These are phyloP conservation scores for Aspergillus coremiiformis DNA, from an alignment of 495 filamentous ascomycete species.

Conservation along the genomic window DNA sequence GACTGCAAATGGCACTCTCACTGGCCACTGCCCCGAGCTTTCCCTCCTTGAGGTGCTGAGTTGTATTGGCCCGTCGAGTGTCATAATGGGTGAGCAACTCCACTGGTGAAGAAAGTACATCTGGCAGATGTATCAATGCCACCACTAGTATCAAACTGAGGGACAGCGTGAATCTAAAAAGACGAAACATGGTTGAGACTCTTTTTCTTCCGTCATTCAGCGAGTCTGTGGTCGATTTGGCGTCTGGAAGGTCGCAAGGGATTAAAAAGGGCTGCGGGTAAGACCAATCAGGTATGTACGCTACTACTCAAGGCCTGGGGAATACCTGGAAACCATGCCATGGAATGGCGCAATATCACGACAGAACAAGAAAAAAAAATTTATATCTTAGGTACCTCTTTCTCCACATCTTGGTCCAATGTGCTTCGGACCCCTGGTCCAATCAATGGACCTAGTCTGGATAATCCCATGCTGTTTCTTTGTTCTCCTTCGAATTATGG, in stretches of 20 bases:
- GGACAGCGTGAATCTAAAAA: constrained; percentile 14
- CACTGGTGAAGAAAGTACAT: constrained; percentile 18
- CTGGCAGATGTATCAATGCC: constrained; percentile 19
- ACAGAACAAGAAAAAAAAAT: neutral
- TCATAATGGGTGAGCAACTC: constrained; percentile 7
- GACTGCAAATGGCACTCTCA: constrained; percentile 67
- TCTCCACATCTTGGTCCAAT: constrained; percentile 29
- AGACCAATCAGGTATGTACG: constrained; percentile 4
- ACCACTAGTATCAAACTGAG: constrained; percentile 18
- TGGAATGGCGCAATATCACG: constrained; percentile 1
- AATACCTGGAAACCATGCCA: neutral
- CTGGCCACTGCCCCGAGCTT: constrained; percentile 69
- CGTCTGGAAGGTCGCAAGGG: neutral
- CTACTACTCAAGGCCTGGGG: too few relatives aligned
- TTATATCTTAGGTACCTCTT: constrained; percentile 27
- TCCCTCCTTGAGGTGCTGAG: constrained; percentile 20
- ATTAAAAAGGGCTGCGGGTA: constrained; percentile 2
- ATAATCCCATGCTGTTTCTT: neutral
- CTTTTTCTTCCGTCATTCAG: neutral
- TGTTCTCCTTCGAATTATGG: neutral
- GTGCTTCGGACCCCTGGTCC: neutral
- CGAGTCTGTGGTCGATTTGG: neutral
- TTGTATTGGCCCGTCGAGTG: neutral
- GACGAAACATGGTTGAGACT: constrained; percentile 8
- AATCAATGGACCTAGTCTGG: neutral